Evolutionary conservation across 129 eudicot genomes (phyloP).

Genomic region (Flaveria robusta): DNA sequence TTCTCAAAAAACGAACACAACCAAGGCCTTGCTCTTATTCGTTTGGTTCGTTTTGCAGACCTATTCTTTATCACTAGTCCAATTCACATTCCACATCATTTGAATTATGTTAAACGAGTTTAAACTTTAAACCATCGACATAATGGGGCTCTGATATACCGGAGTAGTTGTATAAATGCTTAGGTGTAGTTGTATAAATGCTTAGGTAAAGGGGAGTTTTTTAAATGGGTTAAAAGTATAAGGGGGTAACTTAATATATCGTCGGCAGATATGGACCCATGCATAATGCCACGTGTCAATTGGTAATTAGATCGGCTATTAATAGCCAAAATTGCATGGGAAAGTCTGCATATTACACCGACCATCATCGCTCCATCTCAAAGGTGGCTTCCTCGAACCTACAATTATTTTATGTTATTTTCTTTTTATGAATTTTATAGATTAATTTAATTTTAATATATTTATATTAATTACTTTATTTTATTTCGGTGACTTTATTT

Average conservation of each 20-base stretch:
- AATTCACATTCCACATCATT: too few species aligned
- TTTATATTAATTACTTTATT: background rate
- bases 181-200: background rate
- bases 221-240: background rate
- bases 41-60: too few species aligned
- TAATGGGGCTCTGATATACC: too few species aligned
- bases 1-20: too few species aligned
- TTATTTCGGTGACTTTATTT: too few species aligned
- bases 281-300: conserved; percentile 10
- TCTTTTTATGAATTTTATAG: too few species aligned
- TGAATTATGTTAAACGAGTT: too few species aligned
- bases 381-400: background rate
- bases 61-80: too few species aligned
- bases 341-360: conserved; percentile 31
- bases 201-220: background rate
- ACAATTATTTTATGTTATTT: too few species aligned
- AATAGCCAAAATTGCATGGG: conserved; percentile 34
- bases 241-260: conserved; percentile 2
- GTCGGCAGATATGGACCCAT: conserved; percentile 22
- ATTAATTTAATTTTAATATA: too few species aligned
- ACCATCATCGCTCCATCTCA: conserved; percentile 22
- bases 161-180: background rate
- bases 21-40: too few species aligned
- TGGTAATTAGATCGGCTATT: conserved; percentile 11
- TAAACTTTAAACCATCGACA: too few species aligned